A percentile compares a stretch with the other conserved stretches of the same genome.
These are phyloP conservation scores for Spiromastix sp. DNA, from an alignment of 2,329 filamentous ascomycete genomes.

Conservation along the genomic window DNA sequence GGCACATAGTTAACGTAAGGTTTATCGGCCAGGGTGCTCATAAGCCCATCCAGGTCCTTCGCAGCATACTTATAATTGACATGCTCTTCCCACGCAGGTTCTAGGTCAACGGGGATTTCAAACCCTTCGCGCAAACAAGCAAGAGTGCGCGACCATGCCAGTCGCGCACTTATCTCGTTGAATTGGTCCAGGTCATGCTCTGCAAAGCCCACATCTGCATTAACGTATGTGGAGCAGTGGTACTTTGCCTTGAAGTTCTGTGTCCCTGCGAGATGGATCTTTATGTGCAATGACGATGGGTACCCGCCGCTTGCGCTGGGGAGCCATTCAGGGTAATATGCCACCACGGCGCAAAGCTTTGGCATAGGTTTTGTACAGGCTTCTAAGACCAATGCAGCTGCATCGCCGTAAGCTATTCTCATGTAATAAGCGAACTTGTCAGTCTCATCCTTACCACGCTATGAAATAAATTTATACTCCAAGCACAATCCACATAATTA, in stretches of 20 bases:
- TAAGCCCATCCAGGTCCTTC: slow-evolving; percentile 26
- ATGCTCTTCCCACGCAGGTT: slow-evolving; percentile 21
- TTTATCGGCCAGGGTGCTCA: slow-evolving; percentile 16
- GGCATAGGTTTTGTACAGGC: slow-evolving; percentile 47
- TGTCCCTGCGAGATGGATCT: slow-evolving; percentile 48
- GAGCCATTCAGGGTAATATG: slow-evolving; percentile 53
- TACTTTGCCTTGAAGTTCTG: slow-evolving; percentile 31
- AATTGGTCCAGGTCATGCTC: slow-evolving; percentile 61
- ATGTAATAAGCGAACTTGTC: too few relatives aligned
- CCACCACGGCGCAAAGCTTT: slow-evolving; percentile 49
- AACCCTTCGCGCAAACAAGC: slow-evolving; percentile 52
- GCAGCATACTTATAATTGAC: slow-evolving; percentile 12
- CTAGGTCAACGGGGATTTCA: slow-evolving; percentile 23
- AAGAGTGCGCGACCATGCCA: slow-evolving; percentile 61
- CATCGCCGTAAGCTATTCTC: slow-evolving; percentile 51
- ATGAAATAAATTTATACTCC: too few relatives aligned
- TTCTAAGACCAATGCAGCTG: slow-evolving; percentile 49
- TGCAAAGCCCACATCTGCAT: slow-evolving; percentile 55
- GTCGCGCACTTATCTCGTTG: slow-evolving; percentile 50
- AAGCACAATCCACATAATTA: too few relatives aligned
- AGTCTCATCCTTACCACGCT: too few relatives aligned
- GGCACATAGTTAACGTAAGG: slow-evolving; percentile 20
- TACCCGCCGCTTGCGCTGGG: slow-evolving; percentile 36
- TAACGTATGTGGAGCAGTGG: slow-evolving; percentile 44
- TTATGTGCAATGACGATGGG: slow-evolving; percentile 32